phyloP scores from a whole-genome alignment of 75 land plant genomes.

The Chamaecyparis obtusa region DNA sequence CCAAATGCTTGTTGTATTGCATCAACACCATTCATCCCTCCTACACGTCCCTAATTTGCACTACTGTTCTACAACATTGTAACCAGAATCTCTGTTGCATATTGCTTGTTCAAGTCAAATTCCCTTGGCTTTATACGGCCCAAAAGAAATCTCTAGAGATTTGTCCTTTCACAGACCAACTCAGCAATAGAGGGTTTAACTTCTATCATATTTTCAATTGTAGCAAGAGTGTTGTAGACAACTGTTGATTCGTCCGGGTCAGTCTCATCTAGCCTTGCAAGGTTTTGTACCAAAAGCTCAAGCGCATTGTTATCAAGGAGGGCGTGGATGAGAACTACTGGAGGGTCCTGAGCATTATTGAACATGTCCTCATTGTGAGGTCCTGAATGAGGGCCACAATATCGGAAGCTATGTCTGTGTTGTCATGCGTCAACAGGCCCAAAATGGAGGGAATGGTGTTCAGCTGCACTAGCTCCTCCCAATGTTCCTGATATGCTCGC shows the following conservation, averaged over 20 bases:
- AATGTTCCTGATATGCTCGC: too few relatives aligned
- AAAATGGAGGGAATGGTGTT: constrained; percentile 66
- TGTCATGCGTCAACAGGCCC: constrained; percentile 72
- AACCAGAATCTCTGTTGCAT: constrained; percentile 93
- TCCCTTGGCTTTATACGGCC: constrained; percentile 84
- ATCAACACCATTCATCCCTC: constrained; percentile 97
- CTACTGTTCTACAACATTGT: constrained; percentile 86
- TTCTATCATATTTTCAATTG: constrained; percentile 91
- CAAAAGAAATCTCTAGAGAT: constrained; percentile 77
- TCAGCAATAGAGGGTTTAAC: constrained; percentile 88
- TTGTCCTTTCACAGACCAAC: constrained; percentile 90
- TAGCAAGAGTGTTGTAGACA: constrained; percentile 68
- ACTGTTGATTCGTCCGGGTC: constrained; percentile 87
- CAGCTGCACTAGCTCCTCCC: constrained; percentile 75
- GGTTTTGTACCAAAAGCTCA: constrained; percentile 84
- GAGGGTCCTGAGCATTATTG: constrained; percentile 76
- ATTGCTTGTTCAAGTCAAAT: constrained; percentile 94
- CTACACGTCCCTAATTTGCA: constrained; percentile 82
- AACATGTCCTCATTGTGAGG: constrained; percentile 83
- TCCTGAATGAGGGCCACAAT: constrained; percentile 74
- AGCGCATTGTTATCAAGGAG: constrained; percentile 87
- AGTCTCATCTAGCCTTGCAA: constrained; percentile 70
- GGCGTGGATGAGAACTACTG: constrained; percentile 65
- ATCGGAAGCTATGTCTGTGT: constrained; percentile 81
- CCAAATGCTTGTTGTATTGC: too few relatives aligned